Base-by-base conservation (phyloP, 2,329 filamentous ascomycete species). In the Colletotrichum zoysiae region DNA sequence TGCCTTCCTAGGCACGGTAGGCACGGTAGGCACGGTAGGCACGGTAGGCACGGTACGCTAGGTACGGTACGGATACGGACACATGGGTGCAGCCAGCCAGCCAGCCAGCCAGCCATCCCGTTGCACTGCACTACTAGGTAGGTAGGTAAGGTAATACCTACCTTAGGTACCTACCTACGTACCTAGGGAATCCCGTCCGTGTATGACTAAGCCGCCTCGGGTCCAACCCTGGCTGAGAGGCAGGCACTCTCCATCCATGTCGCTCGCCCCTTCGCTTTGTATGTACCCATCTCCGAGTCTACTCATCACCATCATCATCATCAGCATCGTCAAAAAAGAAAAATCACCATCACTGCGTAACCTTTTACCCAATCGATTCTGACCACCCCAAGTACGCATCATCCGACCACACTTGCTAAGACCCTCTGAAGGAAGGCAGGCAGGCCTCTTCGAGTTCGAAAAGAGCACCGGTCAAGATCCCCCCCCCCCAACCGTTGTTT, bases 351-450 rank as follows among this genome's bases (percentile, higher is more conserved):
- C 35, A n/a, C 26, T 18, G 46, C 50, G 40, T 48, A n/a, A 8
- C 3, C 20, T n/a, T 35, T 26, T 6, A 44, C 7, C 23, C 53
- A 65, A 65, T 18, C 44, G 44, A 18, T 46, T 42, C 44, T 20
- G 26, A 48, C 20, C 46, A 58, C n/a, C 9, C 60, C 59, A 53
- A 65, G 51, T 51, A 68, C 55, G 23, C 14, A 53, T 57, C 44
- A 48, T 62, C 44, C 46, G 58, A 68, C 58, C 38, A 11, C 44
- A 23, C 44, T 46, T 20, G 55, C 20, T 53, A 46, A 42, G 50
- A 58, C 16, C n/a, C 44, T 33, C 30, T 12, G 44, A 58, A 30
- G 30, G 3, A 30, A 30, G 26, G 26, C 26, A 30, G 33, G 18
- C 26, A 30, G 33, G 23, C 26, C 35, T 58, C 33, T 20, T 58